Evolutionary conservation across 2,329 filamentous ascomycete species (phyloP).

Genomic region (Xylariaceae sp.): DNA sequence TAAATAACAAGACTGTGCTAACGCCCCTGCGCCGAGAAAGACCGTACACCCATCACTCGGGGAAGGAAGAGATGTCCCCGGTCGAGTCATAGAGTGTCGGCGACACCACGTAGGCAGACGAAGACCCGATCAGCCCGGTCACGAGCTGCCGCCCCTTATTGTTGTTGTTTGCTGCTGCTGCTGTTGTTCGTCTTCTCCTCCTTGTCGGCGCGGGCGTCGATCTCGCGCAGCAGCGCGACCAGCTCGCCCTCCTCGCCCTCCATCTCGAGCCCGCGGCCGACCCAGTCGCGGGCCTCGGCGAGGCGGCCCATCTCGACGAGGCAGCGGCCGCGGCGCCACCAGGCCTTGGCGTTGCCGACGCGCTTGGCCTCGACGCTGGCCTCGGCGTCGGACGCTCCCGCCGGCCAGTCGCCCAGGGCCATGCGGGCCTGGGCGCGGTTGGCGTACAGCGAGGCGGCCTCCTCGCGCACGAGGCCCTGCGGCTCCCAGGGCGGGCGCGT

Average conservation of each 20-base stretch:
- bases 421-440: slow-evolving; percentile 91
- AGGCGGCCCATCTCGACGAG: slow-evolving; percentile 83
- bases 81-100: too few relatives aligned
- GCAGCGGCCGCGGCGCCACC: slow-evolving; percentile 83
- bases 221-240: slow-evolving; percentile 54
- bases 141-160: too few relatives aligned
- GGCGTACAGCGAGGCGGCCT: slow-evolving; percentile 69
- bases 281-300: slow-evolving; percentile 75
- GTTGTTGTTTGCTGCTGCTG: too few relatives aligned
- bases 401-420: slow-evolving; percentile 72
- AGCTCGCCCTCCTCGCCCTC: slow-evolving; percentile 65
- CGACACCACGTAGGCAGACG: too few relatives aligned
- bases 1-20: too few relatives aligned
- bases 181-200: too few relatives aligned
- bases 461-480: slow-evolving; percentile 72
- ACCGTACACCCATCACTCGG: too few relatives aligned
- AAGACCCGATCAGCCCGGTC: too few relatives aligned
- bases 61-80: too few relatives aligned
- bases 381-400: slow-evolving; percentile 82
- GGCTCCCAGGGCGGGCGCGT: slow-evolving; percentile 83
- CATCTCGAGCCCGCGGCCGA: slow-evolving; percentile 70
- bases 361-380: slow-evolving; percentile 81
- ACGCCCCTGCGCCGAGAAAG: too few relatives aligned
- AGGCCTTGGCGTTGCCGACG: slow-evolving; percentile 84
- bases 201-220: slow-evolving; percentile 41